These are phyloP conservation scores for Zalerion maritima DNA, from an alignment of 495 filamentous ascomycete genomes.

Conservation along the genomic window DNA sequence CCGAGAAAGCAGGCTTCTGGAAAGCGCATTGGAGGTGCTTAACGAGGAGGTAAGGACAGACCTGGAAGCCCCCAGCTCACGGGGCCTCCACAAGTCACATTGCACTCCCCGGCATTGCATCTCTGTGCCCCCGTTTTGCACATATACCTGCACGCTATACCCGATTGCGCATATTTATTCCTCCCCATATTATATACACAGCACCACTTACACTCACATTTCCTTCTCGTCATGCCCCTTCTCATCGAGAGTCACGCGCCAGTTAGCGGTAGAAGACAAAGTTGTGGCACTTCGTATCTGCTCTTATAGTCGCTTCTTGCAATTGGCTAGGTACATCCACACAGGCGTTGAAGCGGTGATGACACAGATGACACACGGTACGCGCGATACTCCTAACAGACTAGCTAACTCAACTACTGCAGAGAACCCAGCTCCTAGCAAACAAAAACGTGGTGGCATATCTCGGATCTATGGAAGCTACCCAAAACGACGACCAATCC, in stretches of 20 bases:
- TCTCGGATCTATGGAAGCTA: constrained; percentile 26
- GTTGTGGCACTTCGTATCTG: no score
- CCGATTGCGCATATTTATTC: not conserved
- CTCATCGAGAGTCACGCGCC: no score
- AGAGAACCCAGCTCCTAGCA: constrained; percentile 22
- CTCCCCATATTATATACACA: constrained; percentile 2
- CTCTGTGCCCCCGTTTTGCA: not conserved
- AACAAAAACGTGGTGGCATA: constrained; percentile 27
- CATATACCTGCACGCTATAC: no score
- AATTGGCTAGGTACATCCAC: no score
- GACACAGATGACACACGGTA: no score
- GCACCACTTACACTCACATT: not conserved
- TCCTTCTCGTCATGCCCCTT: constrained; percentile 1
- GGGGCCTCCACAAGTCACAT: no score
- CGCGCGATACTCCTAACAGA: constrained; percentile 12
- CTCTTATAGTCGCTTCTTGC: no score
- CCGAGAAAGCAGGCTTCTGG: constrained; percentile 44
- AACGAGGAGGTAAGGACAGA: constrained; percentile 46
- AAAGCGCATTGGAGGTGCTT: constrained; percentile 36
- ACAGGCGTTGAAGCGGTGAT: no score
- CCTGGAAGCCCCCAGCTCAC: no score
- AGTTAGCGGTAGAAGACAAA: no score
- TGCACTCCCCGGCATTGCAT: no score
- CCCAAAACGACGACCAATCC: constrained; percentile 18
- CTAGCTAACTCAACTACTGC: constrained; percentile 6